A percentile compares a stretch with the other conserved stretches of the same genome.
Conservation (phyloP, 139 green algal species). For the Nannochloris sp. region DNA sequence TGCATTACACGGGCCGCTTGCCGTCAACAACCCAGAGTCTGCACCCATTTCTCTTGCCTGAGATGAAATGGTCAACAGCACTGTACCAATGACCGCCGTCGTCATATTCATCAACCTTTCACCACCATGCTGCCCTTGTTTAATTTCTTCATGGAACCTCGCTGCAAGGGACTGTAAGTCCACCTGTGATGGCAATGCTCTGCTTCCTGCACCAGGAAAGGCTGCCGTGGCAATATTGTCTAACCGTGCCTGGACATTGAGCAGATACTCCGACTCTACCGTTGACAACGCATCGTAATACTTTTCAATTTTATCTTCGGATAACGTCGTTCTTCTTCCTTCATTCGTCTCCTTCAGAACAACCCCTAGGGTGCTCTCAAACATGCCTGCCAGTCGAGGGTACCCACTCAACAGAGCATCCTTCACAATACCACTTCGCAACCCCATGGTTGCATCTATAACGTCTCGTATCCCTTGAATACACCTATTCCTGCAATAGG, state of each 20-base stretch:
- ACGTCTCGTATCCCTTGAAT: neutral
- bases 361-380: slow-evolving; percentile 57
- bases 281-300: slow-evolving; percentile 23
- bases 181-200: slow-evolving; percentile 47
- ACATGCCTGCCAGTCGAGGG: slow-evolving; percentile 56
- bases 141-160: slow-evolving; percentile 78
- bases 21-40: slow-evolving; percentile 55
- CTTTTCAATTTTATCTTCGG: slow-evolving; percentile 26
- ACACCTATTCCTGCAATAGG: neutral
- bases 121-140: slow-evolving; percentile 27
- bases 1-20: slow-evolving; percentile 26
- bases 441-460: neutral
- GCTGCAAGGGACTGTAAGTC: slow-evolving; percentile 75
- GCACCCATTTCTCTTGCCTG: slow-evolving; percentile 62
- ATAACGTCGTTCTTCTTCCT: slow-evolving; percentile 1
- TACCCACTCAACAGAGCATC: slow-evolving; percentile 60
- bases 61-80: slow-evolving; percentile 35
- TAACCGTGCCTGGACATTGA: slow-evolving; percentile 29
- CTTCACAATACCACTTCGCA: slow-evolving; percentile 22
- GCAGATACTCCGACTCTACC: slow-evolving; percentile 65
- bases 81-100: slow-evolving; percentile 34
- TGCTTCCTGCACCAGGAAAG: slow-evolving; percentile 52
- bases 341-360: slow-evolving; percentile 56
- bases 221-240: slow-evolving; percentile 23
- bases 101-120: slow-evolving; percentile 39